A percentile compares a stretch with the other conserved stretches of the same genome.
Conservation (phyloP, 495 filamentous ascomycete genomes). For the Chaetomidium leptoderma region DNA sequence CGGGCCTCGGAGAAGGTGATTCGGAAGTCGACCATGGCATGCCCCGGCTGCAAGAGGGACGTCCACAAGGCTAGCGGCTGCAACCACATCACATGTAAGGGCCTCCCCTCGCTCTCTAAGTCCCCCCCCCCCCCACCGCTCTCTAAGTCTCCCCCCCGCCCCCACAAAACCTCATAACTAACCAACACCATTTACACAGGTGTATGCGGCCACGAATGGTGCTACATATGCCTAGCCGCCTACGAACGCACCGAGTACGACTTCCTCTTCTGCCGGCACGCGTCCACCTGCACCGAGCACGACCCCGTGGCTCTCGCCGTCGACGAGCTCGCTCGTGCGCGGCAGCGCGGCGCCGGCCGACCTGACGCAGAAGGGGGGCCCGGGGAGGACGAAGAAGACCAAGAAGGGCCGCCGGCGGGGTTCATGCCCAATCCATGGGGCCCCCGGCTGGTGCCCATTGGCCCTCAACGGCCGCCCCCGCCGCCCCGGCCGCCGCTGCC, state of each 20-base stretch:
- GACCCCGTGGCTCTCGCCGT: slow-evolving; percentile 3
- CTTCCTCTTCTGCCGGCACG: slow-evolving; percentile 35
- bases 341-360: no score
- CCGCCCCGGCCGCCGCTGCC: no score
- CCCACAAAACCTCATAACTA: neutral
- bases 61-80: slow-evolving; percentile 44
- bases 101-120: neutral
- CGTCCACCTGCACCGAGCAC: slow-evolving; percentile 29
- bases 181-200: slow-evolving; percentile 23
- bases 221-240: slow-evolving; percentile 40
- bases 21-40: slow-evolving; percentile 38
- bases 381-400: no score
- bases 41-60: slow-evolving; percentile 44
- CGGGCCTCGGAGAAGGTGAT: slow-evolving; percentile 39
- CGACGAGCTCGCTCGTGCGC: no score
- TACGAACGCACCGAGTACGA: slow-evolving; percentile 28
- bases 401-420: no score
- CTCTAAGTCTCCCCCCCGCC: neutral
- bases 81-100: slow-evolving; percentile 48
- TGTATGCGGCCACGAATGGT: slow-evolving; percentile 44
- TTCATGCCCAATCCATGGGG: no score
- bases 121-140: neutral
- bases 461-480: no score
- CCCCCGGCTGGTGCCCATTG: no score
- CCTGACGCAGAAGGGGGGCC: no score